A percentile compares a stretch with the other conserved stretches of the same genome.
Conservation (phyloP, 1,284 basidiomycete genomes). For the Caloboletus firmus region DNA sequence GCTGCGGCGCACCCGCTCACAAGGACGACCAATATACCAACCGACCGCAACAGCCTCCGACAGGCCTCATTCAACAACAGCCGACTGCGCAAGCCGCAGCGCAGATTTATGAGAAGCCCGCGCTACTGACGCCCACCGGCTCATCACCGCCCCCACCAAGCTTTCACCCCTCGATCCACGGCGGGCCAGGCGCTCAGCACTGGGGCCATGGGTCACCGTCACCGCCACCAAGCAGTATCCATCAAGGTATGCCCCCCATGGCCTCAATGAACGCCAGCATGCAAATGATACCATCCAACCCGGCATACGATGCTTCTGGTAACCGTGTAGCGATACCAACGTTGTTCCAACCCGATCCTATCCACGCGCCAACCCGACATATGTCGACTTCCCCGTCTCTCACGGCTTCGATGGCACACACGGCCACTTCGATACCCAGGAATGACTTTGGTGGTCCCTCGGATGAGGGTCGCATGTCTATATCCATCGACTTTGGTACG, state of each 20-base stretch:
- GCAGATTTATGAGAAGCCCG: constrained; percentile 27
- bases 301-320: constrained; percentile 5
- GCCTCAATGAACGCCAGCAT: neutral
- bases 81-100: constrained; percentile 43
- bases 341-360: constrained; percentile 38
- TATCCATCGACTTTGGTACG: constrained; percentile 78
- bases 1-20: constrained; percentile 51
- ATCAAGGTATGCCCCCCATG: constrained; percentile 1
- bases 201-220: constrained; percentile 39
- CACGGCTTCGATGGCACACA: neutral
- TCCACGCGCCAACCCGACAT: constrained; percentile 35
- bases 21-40: constrained; percentile 38
- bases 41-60: constrained; percentile 23
- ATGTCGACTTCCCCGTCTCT: constrained; percentile 26
- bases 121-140: constrained; percentile 17
- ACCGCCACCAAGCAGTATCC: constrained; percentile 26
- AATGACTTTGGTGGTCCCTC: constrained; percentile 17
- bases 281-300: neutral
- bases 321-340: neutral
- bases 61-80: constrained; percentile 48
- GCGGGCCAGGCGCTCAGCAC: constrained; percentile 13
- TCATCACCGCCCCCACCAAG: constrained; percentile 32
- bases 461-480: constrained; percentile 68
- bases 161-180: constrained; percentile 29
- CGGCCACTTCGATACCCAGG: constrained; percentile 4